Conservation (phyloP, 192 early-diverging fungal genomes). For the Rhizophagus sp. region DNA sequence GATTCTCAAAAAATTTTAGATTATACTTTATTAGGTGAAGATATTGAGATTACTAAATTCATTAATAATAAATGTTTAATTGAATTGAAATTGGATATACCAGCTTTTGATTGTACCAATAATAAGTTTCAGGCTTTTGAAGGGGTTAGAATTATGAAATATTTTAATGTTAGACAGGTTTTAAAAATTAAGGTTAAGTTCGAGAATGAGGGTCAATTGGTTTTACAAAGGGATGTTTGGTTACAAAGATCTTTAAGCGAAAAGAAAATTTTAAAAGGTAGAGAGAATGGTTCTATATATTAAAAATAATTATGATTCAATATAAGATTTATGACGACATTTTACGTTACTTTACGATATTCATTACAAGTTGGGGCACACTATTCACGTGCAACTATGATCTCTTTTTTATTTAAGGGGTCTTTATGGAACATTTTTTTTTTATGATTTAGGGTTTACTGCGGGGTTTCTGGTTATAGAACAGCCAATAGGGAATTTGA, state of each 20-base stretch:
- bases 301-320: background rate
- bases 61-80: background rate
- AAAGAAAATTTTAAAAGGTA: background rate
- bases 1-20: background rate
- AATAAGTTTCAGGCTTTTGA: background rate
- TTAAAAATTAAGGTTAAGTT: background rate
- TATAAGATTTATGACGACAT: no score
- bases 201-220: background rate
- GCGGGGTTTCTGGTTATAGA: no score
- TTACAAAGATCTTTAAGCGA: background rate
- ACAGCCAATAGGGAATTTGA: no score
- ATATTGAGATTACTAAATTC: background rate
- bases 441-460: no score
- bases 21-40: background rate
- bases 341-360: no score
- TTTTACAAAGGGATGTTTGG: background rate
- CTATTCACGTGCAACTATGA: no score
- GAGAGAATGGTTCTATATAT: background rate
- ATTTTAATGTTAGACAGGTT: background rate
- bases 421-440: no score
- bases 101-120: background rate
- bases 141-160: background rate
- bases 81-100: background rate
- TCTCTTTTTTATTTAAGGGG: no score
- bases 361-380: no score